phyloP scores from a whole-genome alignment of 345 rosid species.

The Murraya paniculata region DNA sequence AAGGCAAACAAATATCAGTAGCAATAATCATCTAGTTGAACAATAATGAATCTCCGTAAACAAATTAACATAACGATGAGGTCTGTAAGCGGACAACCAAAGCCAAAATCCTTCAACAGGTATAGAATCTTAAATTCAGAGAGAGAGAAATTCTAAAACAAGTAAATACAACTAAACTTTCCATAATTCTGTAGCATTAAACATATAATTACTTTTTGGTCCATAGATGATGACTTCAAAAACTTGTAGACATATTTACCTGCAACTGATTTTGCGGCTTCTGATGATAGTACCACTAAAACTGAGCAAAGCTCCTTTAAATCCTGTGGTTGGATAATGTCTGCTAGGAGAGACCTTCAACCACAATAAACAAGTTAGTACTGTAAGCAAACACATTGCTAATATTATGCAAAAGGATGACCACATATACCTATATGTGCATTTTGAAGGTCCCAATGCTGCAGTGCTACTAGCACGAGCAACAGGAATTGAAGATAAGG shows the following conservation, averaged over 20 bases:
- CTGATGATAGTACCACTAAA: slow-evolving; percentile 70
- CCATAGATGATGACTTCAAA: neutral
- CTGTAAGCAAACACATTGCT: slow-evolving; percentile 5
- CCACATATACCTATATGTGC: slow-evolving; percentile 67
- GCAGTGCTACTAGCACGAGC: slow-evolving; percentile 43
- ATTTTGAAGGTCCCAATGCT: slow-evolving; percentile 55
- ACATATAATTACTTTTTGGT: neutral
- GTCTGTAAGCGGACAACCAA: neutral
- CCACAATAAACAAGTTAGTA: slow-evolving; percentile 37
- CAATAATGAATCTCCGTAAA: neutral
- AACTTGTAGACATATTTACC: slow-evolving; percentile 36
- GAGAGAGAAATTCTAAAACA: neutral
- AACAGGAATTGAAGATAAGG: slow-evolving; percentile 46
- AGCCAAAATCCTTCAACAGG: neutral
- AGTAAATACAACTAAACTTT: neutral
- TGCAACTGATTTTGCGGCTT: slow-evolving; percentile 73
- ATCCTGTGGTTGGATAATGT: slow-evolving; percentile 86
- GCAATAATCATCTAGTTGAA: neutral
- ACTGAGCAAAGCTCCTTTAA: slow-evolving; percentile 96
- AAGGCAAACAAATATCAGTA: neutral
- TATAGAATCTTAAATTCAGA: neutral
- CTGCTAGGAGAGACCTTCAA: slow-evolving; percentile 93
- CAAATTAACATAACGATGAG: neutral
- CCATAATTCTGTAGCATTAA: neutral
- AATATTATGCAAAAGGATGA: slow-evolving; percentile 6